Conservation (phyloP, 148 eudicot genomes). For the Silene uniflora region DNA sequence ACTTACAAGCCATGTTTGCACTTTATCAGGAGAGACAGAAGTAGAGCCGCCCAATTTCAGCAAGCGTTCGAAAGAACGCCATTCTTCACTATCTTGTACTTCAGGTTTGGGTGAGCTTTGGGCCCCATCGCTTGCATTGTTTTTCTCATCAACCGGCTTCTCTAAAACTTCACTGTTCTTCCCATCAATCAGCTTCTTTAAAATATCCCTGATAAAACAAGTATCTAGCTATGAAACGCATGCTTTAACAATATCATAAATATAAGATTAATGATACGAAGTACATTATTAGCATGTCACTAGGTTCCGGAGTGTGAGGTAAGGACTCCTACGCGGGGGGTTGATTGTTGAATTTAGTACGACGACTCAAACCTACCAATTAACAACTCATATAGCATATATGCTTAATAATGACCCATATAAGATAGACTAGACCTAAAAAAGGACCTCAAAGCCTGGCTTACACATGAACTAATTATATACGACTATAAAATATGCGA, state of each 20-base stretch:
- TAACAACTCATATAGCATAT: neutral
- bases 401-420: neutral
- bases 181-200: constrained; percentile 2
- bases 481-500: neutral
- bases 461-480: neutral
- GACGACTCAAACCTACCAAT: neutral
- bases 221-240: neutral
- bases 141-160: neutral
- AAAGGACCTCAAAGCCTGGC: neutral
- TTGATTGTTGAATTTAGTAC: too few relatives aligned
- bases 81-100: neutral
- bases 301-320: neutral
- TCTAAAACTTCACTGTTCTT: neutral
- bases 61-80: neutral
- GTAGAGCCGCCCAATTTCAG: neutral
- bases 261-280: neutral
- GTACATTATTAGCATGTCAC: neutral
- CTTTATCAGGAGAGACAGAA: neutral
- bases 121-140: neutral
- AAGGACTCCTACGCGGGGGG: neutral
- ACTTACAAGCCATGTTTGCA: constrained; percentile 10
- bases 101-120: neutral
- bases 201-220: constrained; percentile 9
- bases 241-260: neutral
- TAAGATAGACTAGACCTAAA: neutral